Evolutionary conservation across 495 filamentous ascomycete species (phyloP).

Genomic region (Talaromyces proteolyticus): DNA sequence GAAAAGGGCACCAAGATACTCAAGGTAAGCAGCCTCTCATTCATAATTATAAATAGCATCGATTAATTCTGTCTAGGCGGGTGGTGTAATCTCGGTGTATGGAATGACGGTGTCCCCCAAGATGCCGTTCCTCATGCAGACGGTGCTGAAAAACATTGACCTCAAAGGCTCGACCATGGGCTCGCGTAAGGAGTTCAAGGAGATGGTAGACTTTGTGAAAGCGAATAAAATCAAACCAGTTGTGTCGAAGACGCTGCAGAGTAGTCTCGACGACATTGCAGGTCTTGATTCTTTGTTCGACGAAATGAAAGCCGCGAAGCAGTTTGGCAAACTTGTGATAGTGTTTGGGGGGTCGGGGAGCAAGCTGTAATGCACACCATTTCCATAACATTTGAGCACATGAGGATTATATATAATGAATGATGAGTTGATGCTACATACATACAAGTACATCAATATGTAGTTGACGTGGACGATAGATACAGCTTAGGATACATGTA

Average conservation of each 20-base stretch:
- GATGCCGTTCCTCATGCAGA: conserved; percentile 65
- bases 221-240: conserved; percentile 59
- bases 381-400: neutral
- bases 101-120: conserved; percentile 74
- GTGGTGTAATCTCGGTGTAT: conserved; percentile 64
- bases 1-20: conserved; percentile 49
- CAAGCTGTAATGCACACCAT: conserved; percentile 38
- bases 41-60: neutral
- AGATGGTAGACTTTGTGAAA: conserved; percentile 71
- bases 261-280: conserved; percentile 57
- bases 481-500: too few relatives aligned
- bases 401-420: too few relatives aligned
- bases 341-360: conserved; percentile 34
- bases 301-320: conserved; percentile 67
- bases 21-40: conserved; percentile 31
- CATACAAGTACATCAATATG: too few relatives aligned
- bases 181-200: conserved; percentile 64
- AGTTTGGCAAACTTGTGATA: conserved; percentile 75
- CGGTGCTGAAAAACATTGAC: conserved; percentile 72
- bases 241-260: conserved; percentile 51
- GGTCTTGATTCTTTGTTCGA: conserved; percentile 65
- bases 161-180: conserved; percentile 71
- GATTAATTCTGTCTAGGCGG: conserved; percentile 26
- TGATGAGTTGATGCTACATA: too few relatives aligned
- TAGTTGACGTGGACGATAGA: too few relatives aligned